Percentiles rank a stretch among this genome's conserved stretches.
Conservation (phyloP, 1,139 yeast genomes). For the Zygoascus meyerae region DNA sequence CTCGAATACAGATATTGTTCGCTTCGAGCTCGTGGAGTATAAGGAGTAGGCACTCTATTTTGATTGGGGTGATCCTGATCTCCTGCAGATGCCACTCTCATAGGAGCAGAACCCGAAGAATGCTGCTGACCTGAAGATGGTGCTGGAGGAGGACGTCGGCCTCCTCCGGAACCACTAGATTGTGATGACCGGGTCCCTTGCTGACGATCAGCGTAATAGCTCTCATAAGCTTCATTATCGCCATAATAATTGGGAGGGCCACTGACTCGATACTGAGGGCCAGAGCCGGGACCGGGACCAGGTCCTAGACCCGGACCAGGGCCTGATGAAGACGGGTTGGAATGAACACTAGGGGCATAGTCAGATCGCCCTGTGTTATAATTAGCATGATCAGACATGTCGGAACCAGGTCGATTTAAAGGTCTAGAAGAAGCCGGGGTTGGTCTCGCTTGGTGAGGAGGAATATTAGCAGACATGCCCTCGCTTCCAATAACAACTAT, state of each 20-base stretch:
- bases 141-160: slow-evolving; percentile 3
- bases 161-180: neutral
- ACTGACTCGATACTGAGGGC: slow-evolving; percentile 7
- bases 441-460: slow-evolving; percentile 11
- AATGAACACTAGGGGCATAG: neutral
- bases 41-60: slow-evolving; percentile 9
- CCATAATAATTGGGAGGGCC: slow-evolving; percentile 7
- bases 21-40: slow-evolving; percentile 8
- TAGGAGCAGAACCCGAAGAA: neutral
- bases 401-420: neutral
- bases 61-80: neutral
- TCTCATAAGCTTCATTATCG: slow-evolving; percentile 7
- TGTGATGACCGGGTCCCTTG: neutral
- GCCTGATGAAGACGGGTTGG: neutral
- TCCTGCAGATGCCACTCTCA: neutral
- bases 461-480: slow-evolving; percentile 10
- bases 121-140: neutral
- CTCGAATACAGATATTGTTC: slow-evolving; percentile 25
- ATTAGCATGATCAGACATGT: too few species aligned
- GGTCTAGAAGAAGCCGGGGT: neutral
- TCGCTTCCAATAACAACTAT: slow-evolving; percentile 1
- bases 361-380: too few species aligned
- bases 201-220: slow-evolving; percentile 6
- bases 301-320: too few species aligned
- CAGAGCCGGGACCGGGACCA: too few species aligned